Conservation (phyloP, 495 filamentous ascomycete genomes). For the Daldinia childiae region DNA sequence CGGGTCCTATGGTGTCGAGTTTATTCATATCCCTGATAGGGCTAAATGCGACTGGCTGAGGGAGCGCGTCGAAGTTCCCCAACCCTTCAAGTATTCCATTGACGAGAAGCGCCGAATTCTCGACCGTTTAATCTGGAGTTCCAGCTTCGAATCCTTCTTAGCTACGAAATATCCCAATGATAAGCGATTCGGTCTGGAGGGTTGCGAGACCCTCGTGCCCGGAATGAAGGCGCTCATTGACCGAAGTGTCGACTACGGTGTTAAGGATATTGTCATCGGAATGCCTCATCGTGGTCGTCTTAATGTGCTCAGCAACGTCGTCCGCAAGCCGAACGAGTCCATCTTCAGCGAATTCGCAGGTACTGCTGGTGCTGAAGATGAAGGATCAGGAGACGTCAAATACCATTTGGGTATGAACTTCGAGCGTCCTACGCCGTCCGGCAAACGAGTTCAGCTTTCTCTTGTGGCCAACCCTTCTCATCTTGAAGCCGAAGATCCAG, state of each 20-base stretch:
- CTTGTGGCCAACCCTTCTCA: slow-evolving; percentile 98
- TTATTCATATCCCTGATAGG: slow-evolving; percentile 97
- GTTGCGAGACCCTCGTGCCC: slow-evolving; percentile 93
- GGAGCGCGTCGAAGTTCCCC: slow-evolving; percentile 90
- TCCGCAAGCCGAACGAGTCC: slow-evolving; percentile 98
- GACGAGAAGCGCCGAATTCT: slow-evolving; percentile 98
- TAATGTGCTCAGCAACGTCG: slow-evolving; percentile 97
- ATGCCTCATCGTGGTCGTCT: slow-evolving; percentile 99
- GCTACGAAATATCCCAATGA: slow-evolving; percentile 99
- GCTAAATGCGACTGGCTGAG: slow-evolving; percentile 98
- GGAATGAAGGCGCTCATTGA: slow-evolving; percentile 99
- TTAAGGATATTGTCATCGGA: slow-evolving; percentile 98
- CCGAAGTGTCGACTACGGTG: slow-evolving; percentile 95
- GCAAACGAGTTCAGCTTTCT: slow-evolving; percentile 97
- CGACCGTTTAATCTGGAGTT: slow-evolving; percentile 97
- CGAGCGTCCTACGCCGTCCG: slow-evolving; percentile 96
- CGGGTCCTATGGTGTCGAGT: slow-evolving; percentile 94
- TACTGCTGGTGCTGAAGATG: slow-evolving; percentile 85
- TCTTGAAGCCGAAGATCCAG: slow-evolving; percentile 97
- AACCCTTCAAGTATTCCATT: slow-evolving; percentile 92
- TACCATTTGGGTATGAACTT: slow-evolving; percentile 99
- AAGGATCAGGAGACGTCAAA: slow-evolving; percentile 98
- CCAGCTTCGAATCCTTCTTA: slow-evolving; percentile 93
- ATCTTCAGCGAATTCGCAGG: slow-evolving; percentile 99
- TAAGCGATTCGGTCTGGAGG: slow-evolving; percentile 98